Evolutionary conservation across 1,139 yeast genomes (phyloP), one percentile per base, ranked within the genome.

Genomic region (Scheffersomyces insectosa): DNA sequence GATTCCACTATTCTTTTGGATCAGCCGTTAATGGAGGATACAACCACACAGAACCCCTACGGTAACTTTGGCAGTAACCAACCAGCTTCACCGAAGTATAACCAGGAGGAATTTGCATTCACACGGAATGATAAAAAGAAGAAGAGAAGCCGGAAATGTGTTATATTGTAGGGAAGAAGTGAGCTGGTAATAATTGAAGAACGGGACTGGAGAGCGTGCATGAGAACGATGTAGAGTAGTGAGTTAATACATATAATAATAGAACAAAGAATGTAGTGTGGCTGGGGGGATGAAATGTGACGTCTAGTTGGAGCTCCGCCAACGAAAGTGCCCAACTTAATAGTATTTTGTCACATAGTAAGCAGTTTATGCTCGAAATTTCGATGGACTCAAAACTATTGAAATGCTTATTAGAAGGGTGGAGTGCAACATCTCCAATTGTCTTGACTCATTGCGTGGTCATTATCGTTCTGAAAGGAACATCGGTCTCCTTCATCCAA

Each of bases 81-180:
- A 15, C 44, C 56, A 23, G 54, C 59, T 29, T 20, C 20, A n/a
- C 34, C 20, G 6, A 54, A 57, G 46, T 69, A 70, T 50, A 66
- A 68, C 44, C 68, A 69, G 35, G 76, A 72, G 41, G 78, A 73
- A 55, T 71, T 71, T 56, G 75, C 70, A 41, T 73, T 72, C 47
- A 66, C 74, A 2, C 56, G 72, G 39, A 58, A 66, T 38, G 65
- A 65, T 38, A 51, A 56, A 40, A 66, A 62, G 55, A 58, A 51
- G 45, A 46, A 45, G 28, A 60, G 56, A 62, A 39, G 49, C 45
- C 60, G 59, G 42, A 62, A 52, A 48, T 73, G 79, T 55, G 50
- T 54, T 9, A 68, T 73, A 34, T 62, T 73, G 48, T 72, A 57
- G 52, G 40, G 15, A 25, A 36, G 36, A 28, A 16, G 28, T n/a